These are phyloP conservation scores for Ananas comosus DNA, from an alignment of 176 grass and related monocot species.

Conservation along the genomic window DNA sequence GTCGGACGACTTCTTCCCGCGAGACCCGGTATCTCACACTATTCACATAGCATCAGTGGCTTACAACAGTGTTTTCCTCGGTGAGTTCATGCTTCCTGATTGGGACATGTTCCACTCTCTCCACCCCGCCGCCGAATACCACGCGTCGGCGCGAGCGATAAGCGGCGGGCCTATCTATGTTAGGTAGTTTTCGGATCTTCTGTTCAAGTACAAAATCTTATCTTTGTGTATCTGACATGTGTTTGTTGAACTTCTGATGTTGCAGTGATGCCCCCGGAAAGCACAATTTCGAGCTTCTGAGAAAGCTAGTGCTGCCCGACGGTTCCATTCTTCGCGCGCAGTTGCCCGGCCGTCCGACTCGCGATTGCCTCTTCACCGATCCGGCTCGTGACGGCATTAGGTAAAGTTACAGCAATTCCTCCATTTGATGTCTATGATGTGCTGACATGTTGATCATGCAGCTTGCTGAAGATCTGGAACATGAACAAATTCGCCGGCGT, in stretches of 20 bases:
- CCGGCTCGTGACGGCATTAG: slow-evolving; percentile 72
- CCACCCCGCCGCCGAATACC: slow-evolving; percentile 80
- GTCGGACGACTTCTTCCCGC: slow-evolving; percentile 89
- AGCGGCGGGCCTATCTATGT: slow-evolving; percentile 86
- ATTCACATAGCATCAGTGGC: slow-evolving; percentile 88
- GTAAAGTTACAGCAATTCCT: slow-evolving; percentile 14
- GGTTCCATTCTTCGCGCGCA: slow-evolving; percentile 71
- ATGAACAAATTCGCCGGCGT: slow-evolving; percentile 93
- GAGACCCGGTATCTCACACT: slow-evolving; percentile 77
- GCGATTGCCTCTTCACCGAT: slow-evolving; percentile 78
- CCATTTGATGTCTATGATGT: neutral
- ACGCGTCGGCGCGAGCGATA: slow-evolving; percentile 79
- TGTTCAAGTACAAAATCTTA: too few species aligned
- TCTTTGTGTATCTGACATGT: neutral
- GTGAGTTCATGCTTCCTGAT: slow-evolving; percentile 96
- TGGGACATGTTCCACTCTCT: slow-evolving; percentile 99
- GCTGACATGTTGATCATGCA: slow-evolving; percentile 12
- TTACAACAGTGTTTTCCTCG: slow-evolving; percentile 91
- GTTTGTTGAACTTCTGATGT: neutral
- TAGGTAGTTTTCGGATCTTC: slow-evolving; percentile 26
- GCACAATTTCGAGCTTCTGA: slow-evolving; percentile 81
- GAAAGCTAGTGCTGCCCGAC: slow-evolving; percentile 82
- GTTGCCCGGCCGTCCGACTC: slow-evolving; percentile 67
- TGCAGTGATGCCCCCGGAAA: slow-evolving; percentile 79
- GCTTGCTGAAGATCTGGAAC: slow-evolving; percentile 98